Conservation (phyloP, 1,284 basidiomycete genomes). For the Moesziomyces sp. region DNA sequence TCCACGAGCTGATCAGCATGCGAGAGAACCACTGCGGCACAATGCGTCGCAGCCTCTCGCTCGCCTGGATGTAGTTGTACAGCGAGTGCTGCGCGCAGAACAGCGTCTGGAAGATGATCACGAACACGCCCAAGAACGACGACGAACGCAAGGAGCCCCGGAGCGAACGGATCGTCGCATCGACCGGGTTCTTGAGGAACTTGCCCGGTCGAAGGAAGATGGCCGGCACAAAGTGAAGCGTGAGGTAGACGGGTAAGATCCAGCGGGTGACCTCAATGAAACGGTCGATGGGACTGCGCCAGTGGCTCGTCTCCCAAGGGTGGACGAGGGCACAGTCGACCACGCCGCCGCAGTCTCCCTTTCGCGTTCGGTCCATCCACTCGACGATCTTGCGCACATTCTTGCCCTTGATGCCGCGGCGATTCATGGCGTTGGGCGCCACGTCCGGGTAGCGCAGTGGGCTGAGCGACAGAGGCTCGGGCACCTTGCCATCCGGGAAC, state of each 20-base stretch:
- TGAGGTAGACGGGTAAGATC: slow-evolving; percentile 82
- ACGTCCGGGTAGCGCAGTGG: slow-evolving; percentile 54
- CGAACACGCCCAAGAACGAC: slow-evolving; percentile 86
- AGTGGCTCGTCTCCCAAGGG: slow-evolving; percentile 80
- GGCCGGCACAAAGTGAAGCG: slow-evolving; percentile 85
- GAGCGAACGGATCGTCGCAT: slow-evolving; percentile 70
- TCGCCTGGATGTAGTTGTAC: slow-evolving; percentile 67
- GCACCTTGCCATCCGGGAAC: slow-evolving; percentile 58
- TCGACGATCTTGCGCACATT: slow-evolving; percentile 54
- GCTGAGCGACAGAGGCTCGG: slow-evolving; percentile 52
- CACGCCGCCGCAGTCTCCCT: slow-evolving; percentile 35
- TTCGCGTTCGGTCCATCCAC: slow-evolving; percentile 50
- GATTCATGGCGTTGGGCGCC: slow-evolving; percentile 45
- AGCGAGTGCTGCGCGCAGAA: slow-evolving; percentile 80
- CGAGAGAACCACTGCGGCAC: slow-evolving; percentile 72
- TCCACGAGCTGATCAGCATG: slow-evolving; percentile 75
- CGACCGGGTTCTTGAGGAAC: slow-evolving; percentile 59
- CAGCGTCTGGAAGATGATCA: slow-evolving; percentile 85
- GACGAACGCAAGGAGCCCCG: slow-evolving; percentile 85
- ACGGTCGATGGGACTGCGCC: slow-evolving; percentile 76
- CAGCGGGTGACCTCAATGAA: slow-evolving; percentile 85
- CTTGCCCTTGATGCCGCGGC: slow-evolving; percentile 58
- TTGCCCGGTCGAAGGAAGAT: slow-evolving; percentile 63
- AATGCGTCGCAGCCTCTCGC: slow-evolving; percentile 19
- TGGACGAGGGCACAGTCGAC: slow-evolving; percentile 74